phyloP scores from a whole-genome alignment of 495 filamentous ascomycete species.

The Baudoinia panamericana region DNA sequence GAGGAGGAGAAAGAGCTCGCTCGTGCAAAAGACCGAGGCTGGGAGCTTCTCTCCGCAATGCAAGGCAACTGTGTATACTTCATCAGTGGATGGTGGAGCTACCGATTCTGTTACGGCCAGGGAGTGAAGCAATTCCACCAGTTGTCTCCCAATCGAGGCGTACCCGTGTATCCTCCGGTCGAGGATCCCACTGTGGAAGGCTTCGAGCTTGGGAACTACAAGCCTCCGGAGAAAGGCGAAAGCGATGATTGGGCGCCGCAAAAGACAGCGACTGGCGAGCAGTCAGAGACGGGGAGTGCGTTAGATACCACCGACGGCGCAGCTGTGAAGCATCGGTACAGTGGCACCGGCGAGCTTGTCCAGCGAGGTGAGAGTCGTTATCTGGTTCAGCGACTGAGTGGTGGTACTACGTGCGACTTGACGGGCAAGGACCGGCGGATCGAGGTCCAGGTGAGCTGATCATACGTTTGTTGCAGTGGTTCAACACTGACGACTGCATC shows the following conservation, averaged over 20 bases:
- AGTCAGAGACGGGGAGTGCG: slow-evolving; percentile 25
- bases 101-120: slow-evolving; percentile 84
- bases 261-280: slow-evolving; percentile 27
- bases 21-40: slow-evolving; percentile 69
- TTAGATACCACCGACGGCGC: slow-evolving; percentile 27
- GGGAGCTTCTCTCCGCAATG: slow-evolving; percentile 80
- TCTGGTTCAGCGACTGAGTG: slow-evolving; percentile 72
- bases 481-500: not conserved
- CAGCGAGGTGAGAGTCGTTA: slow-evolving; percentile 71
- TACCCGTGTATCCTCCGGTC: slow-evolving; percentile 55
- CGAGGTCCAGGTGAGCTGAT: slow-evolving; percentile 50
- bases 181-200: slow-evolving; percentile 65
- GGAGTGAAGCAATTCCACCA: slow-evolving; percentile 89
- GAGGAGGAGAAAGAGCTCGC: slow-evolving; percentile 77
- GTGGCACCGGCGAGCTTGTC: slow-evolving; percentile 23
- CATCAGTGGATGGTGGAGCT: slow-evolving; percentile 91
- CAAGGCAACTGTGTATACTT: slow-evolving; percentile 84
- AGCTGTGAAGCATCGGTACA: slow-evolving; percentile 20
- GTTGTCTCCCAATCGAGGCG: slow-evolving; percentile 48
- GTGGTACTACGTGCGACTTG: slow-evolving; percentile 83
- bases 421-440: slow-evolving; percentile 74
- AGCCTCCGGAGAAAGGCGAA: slow-evolving; percentile 14
- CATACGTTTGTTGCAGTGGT: not conserved
- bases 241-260: slow-evolving; percentile 21
- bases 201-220: slow-evolving; percentile 62